These are phyloP conservation scores for Chaetomidium leptoderma DNA, from an alignment of 495 filamentous ascomycete species.

Conservation along the genomic window DNA sequence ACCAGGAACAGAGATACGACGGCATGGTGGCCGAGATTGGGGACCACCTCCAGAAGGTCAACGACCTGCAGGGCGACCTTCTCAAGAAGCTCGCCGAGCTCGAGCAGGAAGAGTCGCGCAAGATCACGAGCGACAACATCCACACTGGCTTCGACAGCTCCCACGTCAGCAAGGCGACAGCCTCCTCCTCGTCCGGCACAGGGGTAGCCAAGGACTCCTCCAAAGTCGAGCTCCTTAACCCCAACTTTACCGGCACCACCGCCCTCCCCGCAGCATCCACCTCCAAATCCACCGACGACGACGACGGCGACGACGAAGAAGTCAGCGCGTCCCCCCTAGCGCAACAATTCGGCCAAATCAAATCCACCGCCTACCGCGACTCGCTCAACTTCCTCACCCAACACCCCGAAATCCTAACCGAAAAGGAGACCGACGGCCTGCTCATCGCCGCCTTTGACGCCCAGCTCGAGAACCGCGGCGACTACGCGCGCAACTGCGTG, in stretches of 20 bases:
- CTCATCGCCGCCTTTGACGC: slow-evolving; percentile 87
- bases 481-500: slow-evolving; percentile 80
- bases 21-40: slow-evolving; percentile 72
- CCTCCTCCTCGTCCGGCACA: slow-evolving; percentile 33
- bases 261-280: slow-evolving; percentile 12
- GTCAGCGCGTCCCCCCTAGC: slow-evolving; percentile 72
- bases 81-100: slow-evolving; percentile 67
- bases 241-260: slow-evolving; percentile 41
- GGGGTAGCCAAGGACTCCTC: slow-evolving; percentile 39
- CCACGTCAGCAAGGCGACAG: slow-evolving; percentile 63
- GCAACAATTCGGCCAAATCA: slow-evolving; percentile 74
- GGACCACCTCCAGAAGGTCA: slow-evolving; percentile 70
- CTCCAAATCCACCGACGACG: slow-evolving; percentile 29
- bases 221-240: slow-evolving; percentile 79
- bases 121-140: slow-evolving; percentile 90
- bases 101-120: slow-evolving; percentile 78
- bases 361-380: slow-evolving; percentile 65
- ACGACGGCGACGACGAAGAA: slow-evolving; percentile 65
- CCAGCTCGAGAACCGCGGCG: slow-evolving; percentile 67
- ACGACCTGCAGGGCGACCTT: slow-evolving; percentile 70
- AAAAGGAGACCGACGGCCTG: slow-evolving; percentile 87
- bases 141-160: slow-evolving; percentile 91
- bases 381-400: slow-evolving; percentile 68
- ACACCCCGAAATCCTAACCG: slow-evolving; percentile 72
- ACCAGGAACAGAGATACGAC: slow-evolving; percentile 57